These are phyloP conservation scores for Peterozyma toletana DNA, from an alignment of 805 yeast genomes.

Conservation along the genomic window DNA sequence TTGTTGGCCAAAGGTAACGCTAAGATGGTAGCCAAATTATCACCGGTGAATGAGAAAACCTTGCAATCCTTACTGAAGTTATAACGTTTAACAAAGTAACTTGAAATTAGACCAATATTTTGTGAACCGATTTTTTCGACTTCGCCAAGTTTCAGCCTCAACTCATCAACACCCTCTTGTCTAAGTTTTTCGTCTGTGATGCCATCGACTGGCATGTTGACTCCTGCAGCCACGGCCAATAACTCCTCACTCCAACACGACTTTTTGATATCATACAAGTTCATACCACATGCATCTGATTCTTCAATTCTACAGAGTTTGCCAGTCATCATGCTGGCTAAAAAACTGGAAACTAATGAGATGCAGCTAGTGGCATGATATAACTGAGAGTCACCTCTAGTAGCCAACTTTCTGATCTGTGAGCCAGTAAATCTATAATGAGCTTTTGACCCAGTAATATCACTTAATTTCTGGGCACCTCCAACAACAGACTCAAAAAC, in stretches of 20 bases:
- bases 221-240: constrained; percentile 47
- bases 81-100: constrained; percentile 57
- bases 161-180: constrained; percentile 26
- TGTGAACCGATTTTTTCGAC: constrained; percentile 42
- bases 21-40: constrained; percentile 81
- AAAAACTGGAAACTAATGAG: constrained; percentile 70
- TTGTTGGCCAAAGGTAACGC: constrained; percentile 71
- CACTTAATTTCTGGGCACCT: constrained; percentile 53
- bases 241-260: constrained; percentile 50
- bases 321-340: constrained; percentile 67
- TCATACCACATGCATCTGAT: constrained; percentile 93
- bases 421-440: constrained; percentile 89
- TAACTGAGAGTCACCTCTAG: constrained; percentile 38
- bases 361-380: constrained; percentile 57
- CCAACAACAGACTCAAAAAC: constrained; percentile 56
- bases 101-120: constrained; percentile 44
- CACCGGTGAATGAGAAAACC: constrained; percentile 81
- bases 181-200: constrained; percentile 15
- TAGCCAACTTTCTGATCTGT: constrained; percentile 73
- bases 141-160: constrained; percentile 46
- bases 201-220: constrained; percentile 34
- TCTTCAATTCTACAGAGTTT: constrained; percentile 60
- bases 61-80: constrained; percentile 53
- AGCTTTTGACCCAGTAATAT: constrained; percentile 76
- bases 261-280: constrained; percentile 64